phyloP scores from a whole-genome alignment of 2,329 filamentous ascomycete genomes.

The Cryphonectria japonica region DNA sequence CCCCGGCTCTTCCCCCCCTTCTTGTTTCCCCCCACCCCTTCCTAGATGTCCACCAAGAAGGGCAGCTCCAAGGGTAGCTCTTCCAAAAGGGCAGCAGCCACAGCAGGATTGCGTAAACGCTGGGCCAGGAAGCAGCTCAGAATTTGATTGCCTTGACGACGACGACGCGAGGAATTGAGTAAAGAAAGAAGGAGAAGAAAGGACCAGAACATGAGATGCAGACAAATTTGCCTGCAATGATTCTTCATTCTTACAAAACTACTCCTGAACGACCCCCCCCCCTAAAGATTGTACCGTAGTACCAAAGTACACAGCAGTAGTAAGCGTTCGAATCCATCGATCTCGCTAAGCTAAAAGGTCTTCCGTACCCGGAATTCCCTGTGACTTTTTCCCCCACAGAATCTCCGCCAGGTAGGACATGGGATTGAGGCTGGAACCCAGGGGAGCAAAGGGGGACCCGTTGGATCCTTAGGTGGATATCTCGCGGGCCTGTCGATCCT shows the following conservation, averaged over 20 bases:
- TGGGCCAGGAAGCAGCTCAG: background rate
- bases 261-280: background rate
- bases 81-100: background rate
- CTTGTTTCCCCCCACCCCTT: too few relatives aligned
- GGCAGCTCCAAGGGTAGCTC: background rate
- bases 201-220: background rate
- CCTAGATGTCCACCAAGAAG: background rate
- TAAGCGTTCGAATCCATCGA: conserved; percentile 12
- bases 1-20: too few relatives aligned
- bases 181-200: background rate
- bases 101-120: background rate
- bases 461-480: background rate
- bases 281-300: too few relatives aligned
- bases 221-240: background rate
- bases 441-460: background rate
- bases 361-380: background rate
- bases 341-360: conserved; percentile 10
- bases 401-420: conserved; percentile 9
- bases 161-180: background rate
- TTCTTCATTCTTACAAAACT: background rate
- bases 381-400: conserved; percentile 1
- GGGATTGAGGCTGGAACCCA: conserved; percentile 7
- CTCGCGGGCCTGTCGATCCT: conserved; percentile 8
- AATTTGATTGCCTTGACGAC: background rate
- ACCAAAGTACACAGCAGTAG: too few relatives aligned